Evolutionary conservation across 305 asterid genomes (phyloP).

Genomic region (Fraxinus nigra): DNA sequence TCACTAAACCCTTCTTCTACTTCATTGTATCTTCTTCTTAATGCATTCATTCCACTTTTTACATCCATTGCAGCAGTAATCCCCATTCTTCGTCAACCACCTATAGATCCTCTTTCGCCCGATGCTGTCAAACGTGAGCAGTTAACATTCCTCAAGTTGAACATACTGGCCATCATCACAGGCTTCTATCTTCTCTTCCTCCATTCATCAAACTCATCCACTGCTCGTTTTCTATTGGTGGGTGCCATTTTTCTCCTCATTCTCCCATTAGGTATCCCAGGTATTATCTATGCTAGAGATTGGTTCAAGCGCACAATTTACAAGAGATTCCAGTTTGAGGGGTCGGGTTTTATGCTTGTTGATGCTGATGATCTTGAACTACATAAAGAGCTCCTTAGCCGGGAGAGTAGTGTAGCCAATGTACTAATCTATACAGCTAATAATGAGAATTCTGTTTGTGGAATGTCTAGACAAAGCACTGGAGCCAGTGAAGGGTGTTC

Average conservation of each 20-base stretch:
- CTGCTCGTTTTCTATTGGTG: conserved; percentile 40
- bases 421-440: conserved; percentile 8
- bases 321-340: conserved; percentile 40
- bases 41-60: conserved; percentile 68
- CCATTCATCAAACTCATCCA: conserved; percentile 37
- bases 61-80: conserved; percentile 48
- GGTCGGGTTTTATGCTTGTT: conserved; percentile 58
- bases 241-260: conserved; percentile 66
- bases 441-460: conserved; percentile 16
- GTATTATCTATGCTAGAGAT: conserved; percentile 49
- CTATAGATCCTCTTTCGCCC: conserved; percentile 30
- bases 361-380: conserved; percentile 56
- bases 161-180: conserved; percentile 52
- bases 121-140: conserved; percentile 51
- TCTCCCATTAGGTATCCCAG: conserved; percentile 69
- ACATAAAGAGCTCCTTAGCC: conserved; percentile 56
- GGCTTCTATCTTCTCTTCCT: conserved; percentile 78
- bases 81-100: conserved; percentile 70
- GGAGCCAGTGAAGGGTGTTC: conserved; percentile 30
- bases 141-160: conserved; percentile 49
- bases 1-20: conserved; percentile 51
- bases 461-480: conserved; percentile 12
- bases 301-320: conserved; percentile 51
- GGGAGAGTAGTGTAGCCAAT: conserved; percentile 32
- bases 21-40: conserved; percentile 67